Percentiles rank a stretch among this genome's conserved stretches.
phyloP scores from a whole-genome alignment of 2,329 filamentous ascomycete genomes.

The Sclerotiophoma versabilis region DNA sequence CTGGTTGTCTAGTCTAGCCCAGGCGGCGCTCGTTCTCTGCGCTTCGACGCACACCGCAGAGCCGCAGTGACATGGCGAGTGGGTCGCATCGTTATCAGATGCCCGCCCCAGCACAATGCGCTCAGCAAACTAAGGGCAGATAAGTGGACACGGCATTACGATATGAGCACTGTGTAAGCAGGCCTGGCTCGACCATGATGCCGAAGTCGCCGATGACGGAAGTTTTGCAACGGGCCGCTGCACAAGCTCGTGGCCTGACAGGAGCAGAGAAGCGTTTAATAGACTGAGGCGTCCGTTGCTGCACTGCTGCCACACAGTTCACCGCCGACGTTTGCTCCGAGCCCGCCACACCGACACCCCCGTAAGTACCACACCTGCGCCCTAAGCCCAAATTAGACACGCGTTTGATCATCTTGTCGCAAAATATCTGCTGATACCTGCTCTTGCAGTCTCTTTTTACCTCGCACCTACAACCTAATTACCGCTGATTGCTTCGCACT shows the following conservation, averaged over 20 bases:
- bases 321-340: slow-evolving; percentile 15
- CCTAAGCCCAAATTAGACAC: slow-evolving; percentile 31
- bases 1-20: no score
- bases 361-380: slow-evolving; percentile 14
- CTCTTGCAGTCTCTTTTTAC: slow-evolving; percentile 16
- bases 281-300: background rate
- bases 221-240: slow-evolving; percentile 23
- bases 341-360: slow-evolving; percentile 17
- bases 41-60: slow-evolving; percentile 9
- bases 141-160: slow-evolving; percentile 20
- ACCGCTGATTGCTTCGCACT: background rate
- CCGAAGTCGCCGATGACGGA: slow-evolving; percentile 29
- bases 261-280: slow-evolving; percentile 8
- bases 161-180: slow-evolving; percentile 29
- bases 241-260: slow-evolving; percentile 18
- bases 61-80: slow-evolving; percentile 6
- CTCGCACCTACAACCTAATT: slow-evolving; percentile 3
- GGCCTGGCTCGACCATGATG: slow-evolving; percentile 31
- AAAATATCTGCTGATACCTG: slow-evolving; percentile 40
- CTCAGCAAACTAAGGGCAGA: slow-evolving; percentile 9
- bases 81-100: slow-evolving; percentile 14
- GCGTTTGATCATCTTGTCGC: slow-evolving; percentile 36
- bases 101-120: background rate
- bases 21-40: background rate
- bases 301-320: background rate